phyloP scores from a whole-genome alignment of 1,139 yeast species.

The Williopsis jadinii region DNA sequence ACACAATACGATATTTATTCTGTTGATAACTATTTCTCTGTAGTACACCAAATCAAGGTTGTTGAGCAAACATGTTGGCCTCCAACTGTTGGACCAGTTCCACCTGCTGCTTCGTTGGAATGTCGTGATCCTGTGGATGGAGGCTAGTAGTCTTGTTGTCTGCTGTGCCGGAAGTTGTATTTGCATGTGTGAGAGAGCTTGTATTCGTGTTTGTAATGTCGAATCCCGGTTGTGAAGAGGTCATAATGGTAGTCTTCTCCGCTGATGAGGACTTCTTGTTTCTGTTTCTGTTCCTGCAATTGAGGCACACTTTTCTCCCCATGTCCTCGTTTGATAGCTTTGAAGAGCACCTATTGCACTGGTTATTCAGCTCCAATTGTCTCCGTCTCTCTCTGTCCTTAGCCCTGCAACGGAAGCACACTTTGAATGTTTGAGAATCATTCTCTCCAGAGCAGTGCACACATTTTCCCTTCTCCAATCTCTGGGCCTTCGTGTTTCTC shows the following conservation, averaged over 20 bases:
- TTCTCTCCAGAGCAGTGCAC: slow-evolving; percentile 63
- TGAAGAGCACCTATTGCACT: slow-evolving; percentile 56
- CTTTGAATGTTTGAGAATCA: slow-evolving; percentile 45
- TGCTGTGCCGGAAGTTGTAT: too few relatives aligned
- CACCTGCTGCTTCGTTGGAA: slow-evolving; percentile 7
- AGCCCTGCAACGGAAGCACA: slow-evolving; percentile 55
- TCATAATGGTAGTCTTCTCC: too few relatives aligned
- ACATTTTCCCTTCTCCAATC: slow-evolving; percentile 59
- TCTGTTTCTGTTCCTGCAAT: slow-evolving; percentile 48
- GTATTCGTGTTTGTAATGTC: too few relatives aligned
- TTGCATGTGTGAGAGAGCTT: too few relatives aligned
- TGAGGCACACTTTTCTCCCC: slow-evolving; percentile 47
- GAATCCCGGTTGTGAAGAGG: too few relatives aligned
- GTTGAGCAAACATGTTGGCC: slow-evolving; percentile 10
- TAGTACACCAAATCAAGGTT: neutral
- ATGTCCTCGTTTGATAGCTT: slow-evolving; percentile 39
- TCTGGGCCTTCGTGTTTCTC: slow-evolving; percentile 46
- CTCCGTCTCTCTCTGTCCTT: slow-evolving; percentile 53
- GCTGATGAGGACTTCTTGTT: slow-evolving; percentile 7
- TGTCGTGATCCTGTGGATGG: neutral
- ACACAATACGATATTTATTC: neutral
- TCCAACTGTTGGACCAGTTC: slow-evolving; percentile 12
- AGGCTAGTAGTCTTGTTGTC: too few relatives aligned
- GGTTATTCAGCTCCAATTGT: slow-evolving; percentile 48
- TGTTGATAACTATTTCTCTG: neutral